Base-by-base conservation (phyloP, 208 protist genomes). In the Strigomonas galati region DNA sequence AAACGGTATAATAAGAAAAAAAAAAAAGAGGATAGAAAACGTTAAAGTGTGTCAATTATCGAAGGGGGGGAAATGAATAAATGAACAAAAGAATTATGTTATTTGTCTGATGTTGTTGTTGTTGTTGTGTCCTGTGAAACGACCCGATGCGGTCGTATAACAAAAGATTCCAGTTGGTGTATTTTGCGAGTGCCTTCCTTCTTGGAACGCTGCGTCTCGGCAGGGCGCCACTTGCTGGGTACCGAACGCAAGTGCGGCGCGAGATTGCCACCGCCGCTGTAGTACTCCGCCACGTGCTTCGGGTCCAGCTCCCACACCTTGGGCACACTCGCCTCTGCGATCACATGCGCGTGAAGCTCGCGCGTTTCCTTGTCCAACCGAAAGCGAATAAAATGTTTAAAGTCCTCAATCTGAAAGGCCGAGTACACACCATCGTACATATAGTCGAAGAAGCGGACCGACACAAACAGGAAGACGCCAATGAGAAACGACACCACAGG, bases 331-430 rank as follows among this genome's bases (percentile, higher is more conserved):
- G 78, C 63, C 67, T 82, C 72, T 14, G 74, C 82, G 10, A 94
- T 68, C 19, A 94, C 84, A 49, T 87, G 89, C 5, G 40, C 74
- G 57, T 89, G 79, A 32, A 94, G 62, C 66, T 80, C 68, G 30
- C 87, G 78, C 32, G 76, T 89, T 43, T 65, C 19, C 35, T 62
- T 69, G 56, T 91, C 79, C 21, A 94, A 59, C 1, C 74, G 65
- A 62, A 92, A 89, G 31, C 88, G 88, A 15, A 94, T 19, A 59
- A 94, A 92, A 70, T 89, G 79, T 59, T 94, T 94, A 72, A 78
- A 94, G 65, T 90, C 83, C 56, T 94, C 88, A 44, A 94, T 88
- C 71, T 92, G 88, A 65, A 94, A 94, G 5, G 88, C 84, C 1
- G 88, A 90, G 74, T 90, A 92, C 48, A 79, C 78, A 53, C 66